These are phyloP conservation scores for Logfia minima DNA, from an alignment of 129 eudicot species.

Conservation along the genomic window DNA sequence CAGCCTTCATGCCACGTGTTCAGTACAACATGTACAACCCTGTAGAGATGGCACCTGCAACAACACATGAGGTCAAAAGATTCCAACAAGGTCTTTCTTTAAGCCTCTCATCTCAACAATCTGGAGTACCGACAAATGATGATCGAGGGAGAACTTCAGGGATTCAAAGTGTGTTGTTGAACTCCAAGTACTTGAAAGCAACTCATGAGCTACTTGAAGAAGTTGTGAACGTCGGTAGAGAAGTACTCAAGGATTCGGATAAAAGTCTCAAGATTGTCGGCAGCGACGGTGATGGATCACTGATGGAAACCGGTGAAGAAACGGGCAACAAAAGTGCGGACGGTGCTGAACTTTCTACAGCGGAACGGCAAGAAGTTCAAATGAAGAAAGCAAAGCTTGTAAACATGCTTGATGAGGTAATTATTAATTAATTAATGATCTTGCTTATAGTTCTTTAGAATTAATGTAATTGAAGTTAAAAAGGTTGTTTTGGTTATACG, in stretches of 20 bases:
- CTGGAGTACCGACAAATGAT: conserved; percentile 32
- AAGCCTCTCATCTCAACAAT: conserved; percentile 57
- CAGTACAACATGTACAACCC: conserved; percentile 66
- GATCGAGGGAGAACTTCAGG: conserved; percentile 23
- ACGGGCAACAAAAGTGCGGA: conserved; percentile 34
- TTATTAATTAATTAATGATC: background rate
- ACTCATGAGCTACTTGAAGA: conserved; percentile 88
- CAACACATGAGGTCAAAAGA: conserved; percentile 56
- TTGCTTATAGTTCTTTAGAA: no score
- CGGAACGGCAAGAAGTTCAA: conserved; percentile 75
- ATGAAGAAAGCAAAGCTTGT: conserved; percentile 82
- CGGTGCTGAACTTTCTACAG: conserved; percentile 49
- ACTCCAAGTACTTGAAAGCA: conserved; percentile 81
- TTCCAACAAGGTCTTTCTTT: conserved; percentile 75
- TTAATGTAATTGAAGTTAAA: background rate
- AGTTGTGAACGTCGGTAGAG: conserved; percentile 73
- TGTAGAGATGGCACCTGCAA: conserved; percentile 33
- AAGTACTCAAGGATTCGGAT: conserved; percentile 33
- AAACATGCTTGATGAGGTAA: conserved; percentile 87
- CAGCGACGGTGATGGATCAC: conserved; percentile 34
- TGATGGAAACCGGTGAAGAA: conserved; percentile 43
- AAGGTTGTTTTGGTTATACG: conserved; percentile 11
- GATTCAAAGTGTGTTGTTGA: conserved; percentile 55
- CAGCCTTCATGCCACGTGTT: conserved; percentile 55
- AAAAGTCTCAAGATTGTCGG: conserved; percentile 25